A percentile compares a stretch with the other conserved stretches of the same genome.
Evolutionary conservation across 1,284 basidiomycete genomes (phyloP).

Genomic region (Trametes versicolor): DNA sequence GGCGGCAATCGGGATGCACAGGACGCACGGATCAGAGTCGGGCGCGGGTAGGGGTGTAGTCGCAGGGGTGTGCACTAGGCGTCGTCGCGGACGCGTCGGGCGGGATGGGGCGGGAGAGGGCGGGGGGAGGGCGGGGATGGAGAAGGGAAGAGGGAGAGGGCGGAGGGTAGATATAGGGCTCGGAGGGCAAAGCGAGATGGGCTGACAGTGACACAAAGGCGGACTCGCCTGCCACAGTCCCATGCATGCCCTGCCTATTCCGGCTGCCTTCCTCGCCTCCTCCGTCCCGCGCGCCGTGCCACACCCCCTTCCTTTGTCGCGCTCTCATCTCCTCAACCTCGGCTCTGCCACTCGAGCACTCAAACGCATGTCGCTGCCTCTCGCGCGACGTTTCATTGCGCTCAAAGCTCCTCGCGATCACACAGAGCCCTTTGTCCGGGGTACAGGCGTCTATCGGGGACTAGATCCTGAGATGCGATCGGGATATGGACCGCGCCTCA

Average conservation of each 20-base stretch:
- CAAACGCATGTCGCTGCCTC: background rate
- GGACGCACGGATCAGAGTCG: slow-evolving; percentile 29
- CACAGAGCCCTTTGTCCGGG: slow-evolving; percentile 13
- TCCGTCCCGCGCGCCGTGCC: slow-evolving; percentile 17
- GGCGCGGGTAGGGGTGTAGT: slow-evolving; percentile 13
- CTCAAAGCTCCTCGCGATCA: slow-evolving; percentile 5
- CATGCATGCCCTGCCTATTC: slow-evolving; percentile 27
- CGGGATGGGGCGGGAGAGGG: slow-evolving; percentile 20
- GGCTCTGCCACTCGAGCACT: background rate
- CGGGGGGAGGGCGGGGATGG: slow-evolving; percentile 19
- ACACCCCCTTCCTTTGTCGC: slow-evolving; percentile 16
- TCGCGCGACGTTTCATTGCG: background rate
- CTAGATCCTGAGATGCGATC: slow-evolving; percentile 2
- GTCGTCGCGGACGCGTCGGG: slow-evolving; percentile 11
- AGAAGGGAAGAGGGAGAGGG: slow-evolving; percentile 19
- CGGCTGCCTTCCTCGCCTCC: slow-evolving; percentile 33
- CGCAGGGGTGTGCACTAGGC: slow-evolving; percentile 12
- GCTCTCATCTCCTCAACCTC: background rate
- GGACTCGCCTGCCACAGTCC: slow-evolving; percentile 27
- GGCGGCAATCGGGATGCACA: slow-evolving; percentile 32
- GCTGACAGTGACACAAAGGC: slow-evolving; percentile 34
- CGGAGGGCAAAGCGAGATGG: slow-evolving; percentile 30
- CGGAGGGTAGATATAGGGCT: slow-evolving; percentile 23
- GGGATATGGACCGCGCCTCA: background rate
- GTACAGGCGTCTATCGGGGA: slow-evolving; percentile 23